Percentiles rank a stretch among this genome's conserved stretches.
These are phyloP conservation scores for Aspergillus carbonarius DNA, from an alignment of 2,329 filamentous ascomycete species.

Conservation along the genomic window DNA sequence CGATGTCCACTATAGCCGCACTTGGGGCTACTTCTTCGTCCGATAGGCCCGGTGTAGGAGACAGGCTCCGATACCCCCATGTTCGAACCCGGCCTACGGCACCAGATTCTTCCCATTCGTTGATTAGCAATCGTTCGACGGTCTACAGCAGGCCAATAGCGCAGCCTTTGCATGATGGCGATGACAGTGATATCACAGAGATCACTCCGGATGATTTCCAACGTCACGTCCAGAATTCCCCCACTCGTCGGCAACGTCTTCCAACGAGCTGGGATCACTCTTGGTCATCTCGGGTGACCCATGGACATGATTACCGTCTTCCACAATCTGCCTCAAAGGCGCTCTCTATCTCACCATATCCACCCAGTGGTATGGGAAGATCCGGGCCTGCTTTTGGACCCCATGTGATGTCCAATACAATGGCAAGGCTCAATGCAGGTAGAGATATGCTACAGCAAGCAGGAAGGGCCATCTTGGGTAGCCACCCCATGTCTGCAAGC, in stretches of 20 bases:
- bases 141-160: background rate
- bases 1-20: background rate
- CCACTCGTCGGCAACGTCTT: background rate
- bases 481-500: constrained; percentile 2
- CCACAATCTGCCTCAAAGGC: background rate
- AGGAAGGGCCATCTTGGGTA: constrained; percentile 9
- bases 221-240: background rate
- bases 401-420: constrained; percentile 19
- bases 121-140: background rate
- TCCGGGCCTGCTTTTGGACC: constrained; percentile 14
- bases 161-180: constrained; percentile 15
- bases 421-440: constrained; percentile 20
- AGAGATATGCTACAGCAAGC: constrained; percentile 14
- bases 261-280: background rate
- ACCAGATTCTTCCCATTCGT: background rate
- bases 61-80: background rate
- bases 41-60: background rate
- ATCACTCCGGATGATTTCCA: constrained; percentile 26
- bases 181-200: constrained; percentile 38
- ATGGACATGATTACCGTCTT: background rate
- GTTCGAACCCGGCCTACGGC: background rate
- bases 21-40: background rate
- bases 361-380: constrained; percentile 4
- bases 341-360: background rate
- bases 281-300: background rate